Evolutionary conservation across 2,329 filamentous ascomycete species (phyloP), one percentile per base, ranked within the genome.

Genomic region (Exophiala sp.): DNA sequence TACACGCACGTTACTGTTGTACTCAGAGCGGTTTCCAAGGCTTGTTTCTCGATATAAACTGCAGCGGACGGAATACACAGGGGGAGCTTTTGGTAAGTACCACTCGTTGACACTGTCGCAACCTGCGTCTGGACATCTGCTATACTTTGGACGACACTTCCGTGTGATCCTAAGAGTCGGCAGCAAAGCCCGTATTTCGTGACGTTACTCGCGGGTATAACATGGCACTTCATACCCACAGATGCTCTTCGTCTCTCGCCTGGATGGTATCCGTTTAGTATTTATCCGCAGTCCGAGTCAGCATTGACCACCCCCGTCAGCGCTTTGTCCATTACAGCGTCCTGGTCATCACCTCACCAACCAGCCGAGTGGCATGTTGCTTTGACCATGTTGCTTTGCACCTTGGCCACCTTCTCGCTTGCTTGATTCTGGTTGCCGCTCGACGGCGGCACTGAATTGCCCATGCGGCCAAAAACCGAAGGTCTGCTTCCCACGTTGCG

Each of bases 321-420:
- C 41, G 46, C 46, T 42, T 49, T 43, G 46, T 49, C 37, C 41
- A 48, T 5, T 45, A 35, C 8, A 45, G n/a, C n/a, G n/a, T 27
- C 42, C 16, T 23, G 13, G 9, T 18, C 47, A 34, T 50, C 47
- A 50, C 47, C 47, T 50, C 40, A 22, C 40, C 41, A 37, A 50
- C 47, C 18, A 23, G 18, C n/a, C 24, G 47, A 32, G 24, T 50
- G 47, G 45, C 41, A 39, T 5, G n/a, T 32, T 18, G 16, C 23
- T 42, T 14, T 50, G 23, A 41, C 23, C 38, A 19, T 10, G 10
- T 13, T 29, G 29, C 22, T 23, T 16, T 21, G 39, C 24, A 13
- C 8, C 24, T 22, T 2, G 16, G 14, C 37, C 10, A 9, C 24
- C 16, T 21, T 2, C 29, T 27, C 11, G 23, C 13, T 14, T 39